A percentile compares a stretch with the other conserved stretches of the same genome.
Conservation (phyloP, 1,139 yeast species). For the Candida albicans region DNA sequence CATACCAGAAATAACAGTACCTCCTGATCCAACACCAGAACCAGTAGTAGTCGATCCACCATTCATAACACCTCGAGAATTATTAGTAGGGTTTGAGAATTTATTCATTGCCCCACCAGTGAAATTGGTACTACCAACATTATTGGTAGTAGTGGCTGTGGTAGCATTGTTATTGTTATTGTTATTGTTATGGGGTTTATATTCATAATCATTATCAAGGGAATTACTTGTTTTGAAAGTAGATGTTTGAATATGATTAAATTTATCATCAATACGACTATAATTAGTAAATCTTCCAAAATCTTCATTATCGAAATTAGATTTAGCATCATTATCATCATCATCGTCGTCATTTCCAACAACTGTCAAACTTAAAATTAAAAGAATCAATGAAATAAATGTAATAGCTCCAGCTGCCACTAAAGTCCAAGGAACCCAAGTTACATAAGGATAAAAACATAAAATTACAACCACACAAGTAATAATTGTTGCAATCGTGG, state of each 20-base stretch:
- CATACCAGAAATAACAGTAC: not conserved
- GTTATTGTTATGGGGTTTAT: conserved; percentile 15
- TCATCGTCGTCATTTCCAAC: conserved; percentile 18
- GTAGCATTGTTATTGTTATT: conserved; percentile 1
- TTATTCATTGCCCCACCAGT: not conserved
- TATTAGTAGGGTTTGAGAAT: not conserved
- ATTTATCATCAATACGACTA: conserved; percentile 13
- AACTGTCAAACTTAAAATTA: conserved; percentile 23
- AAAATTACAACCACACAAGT: conserved; percentile 55
- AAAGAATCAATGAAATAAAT: conserved; percentile 34
- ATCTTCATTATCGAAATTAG: conserved; percentile 7
- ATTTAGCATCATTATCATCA: conserved; percentile 26
- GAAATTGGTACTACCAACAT: not conserved
- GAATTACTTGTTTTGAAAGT: conserved; percentile 17
- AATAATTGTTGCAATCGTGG: conserved; percentile 53
- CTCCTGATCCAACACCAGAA: not conserved
- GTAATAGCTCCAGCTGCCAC: conserved; percentile 63
- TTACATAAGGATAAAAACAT: conserved; percentile 60
- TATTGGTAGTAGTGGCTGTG: not conserved
- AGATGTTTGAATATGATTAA: conserved; percentile 13
- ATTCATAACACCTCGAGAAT: not conserved
- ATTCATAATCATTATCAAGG: conserved; percentile 31
- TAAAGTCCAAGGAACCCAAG: conserved; percentile 71
- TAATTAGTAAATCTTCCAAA: conserved; percentile 11
- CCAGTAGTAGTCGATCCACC: not conserved